Conservation (phyloP, 805 yeast species). For the Spathaspora girioi region DNA sequence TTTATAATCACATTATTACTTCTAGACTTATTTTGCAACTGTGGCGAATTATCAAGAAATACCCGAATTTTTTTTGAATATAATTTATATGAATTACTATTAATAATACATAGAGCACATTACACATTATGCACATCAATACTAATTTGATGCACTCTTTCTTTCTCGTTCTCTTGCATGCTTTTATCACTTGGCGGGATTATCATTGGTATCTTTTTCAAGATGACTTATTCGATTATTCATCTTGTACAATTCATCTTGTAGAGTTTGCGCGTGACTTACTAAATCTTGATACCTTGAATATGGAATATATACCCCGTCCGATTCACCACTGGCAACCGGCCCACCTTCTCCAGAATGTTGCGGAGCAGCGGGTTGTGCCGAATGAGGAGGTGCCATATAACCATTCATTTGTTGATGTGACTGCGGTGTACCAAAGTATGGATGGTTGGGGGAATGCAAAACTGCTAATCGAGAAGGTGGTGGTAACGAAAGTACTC, state of each 20-base stretch:
- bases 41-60: neutral
- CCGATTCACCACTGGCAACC: neutral
- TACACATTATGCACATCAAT: neutral
- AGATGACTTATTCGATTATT: slow-evolving; percentile 22
- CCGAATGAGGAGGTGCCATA: neutral
- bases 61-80: too few relatives aligned
- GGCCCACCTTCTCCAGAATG: neutral
- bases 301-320: slow-evolving; percentile 17
- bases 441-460: neutral
- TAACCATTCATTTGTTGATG: neutral
- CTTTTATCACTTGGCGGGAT: neutral
- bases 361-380: slow-evolving; percentile 3
- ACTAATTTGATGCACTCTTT: neutral
- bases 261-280: slow-evolving; percentile 29
- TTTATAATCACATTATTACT: too few relatives aligned
- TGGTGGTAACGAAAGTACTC: neutral
- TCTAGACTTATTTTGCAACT: too few relatives aligned
- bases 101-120: neutral
- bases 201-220: slow-evolving; percentile 22
- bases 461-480: neutral
- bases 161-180: neutral
- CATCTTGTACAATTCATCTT: slow-evolving; percentile 22
- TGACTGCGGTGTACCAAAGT: neutral
- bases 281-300: slow-evolving; percentile 32
- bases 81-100: neutral